Evolutionary conservation across 2,329 filamentous ascomycete genomes (phyloP), one percentile per base, ranked within the genome.

Genomic region (Phoma sp.): DNA sequence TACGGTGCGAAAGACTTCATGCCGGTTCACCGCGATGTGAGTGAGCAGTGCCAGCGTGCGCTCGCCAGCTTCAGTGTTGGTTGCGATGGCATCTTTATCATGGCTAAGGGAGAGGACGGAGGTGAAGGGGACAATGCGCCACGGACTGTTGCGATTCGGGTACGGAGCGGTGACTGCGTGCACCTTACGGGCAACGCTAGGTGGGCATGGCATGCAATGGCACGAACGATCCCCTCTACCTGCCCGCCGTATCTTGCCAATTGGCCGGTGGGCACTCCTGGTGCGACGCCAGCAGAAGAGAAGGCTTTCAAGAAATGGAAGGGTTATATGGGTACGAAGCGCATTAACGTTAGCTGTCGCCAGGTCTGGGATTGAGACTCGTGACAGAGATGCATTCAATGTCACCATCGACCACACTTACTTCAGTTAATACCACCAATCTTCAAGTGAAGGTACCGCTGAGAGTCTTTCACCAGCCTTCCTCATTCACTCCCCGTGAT

Each of bases 121-220:
- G 71, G 70, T 5, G 53, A 67, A 53, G 69, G 68, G 43, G 62
- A 69, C 1, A 55, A 67, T 38, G 57, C 65, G 7, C 70, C 71
- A 4, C 64, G 63, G 38, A 72, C 69, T 18, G 70, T 72, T 6
- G 71, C 65, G 9, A 72, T 74, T 18, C 57, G 67, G 36, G 80
- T 98, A 33, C 83, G 88, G 29, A 96, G 91, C 2, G 93, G 95
- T 0, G 93, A 98, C 77, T 91, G 87, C 4, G 86, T 98, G 0
- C 91, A 96, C 70, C 96, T 99, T 89, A 88, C 86, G 44, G 84
- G 89, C 25, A 83, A 88, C 55, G 89, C 91, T 6, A 82, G 95
- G 41, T 96, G 91, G 77, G 93, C 93, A 3, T 98, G 93, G 93
- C 95, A 98, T 76, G 93, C 90, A 9, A 93, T 98, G 43, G 93